Conservation (phyloP, 495 filamentous ascomycete genomes). For the Daldinia concentrica region DNA sequence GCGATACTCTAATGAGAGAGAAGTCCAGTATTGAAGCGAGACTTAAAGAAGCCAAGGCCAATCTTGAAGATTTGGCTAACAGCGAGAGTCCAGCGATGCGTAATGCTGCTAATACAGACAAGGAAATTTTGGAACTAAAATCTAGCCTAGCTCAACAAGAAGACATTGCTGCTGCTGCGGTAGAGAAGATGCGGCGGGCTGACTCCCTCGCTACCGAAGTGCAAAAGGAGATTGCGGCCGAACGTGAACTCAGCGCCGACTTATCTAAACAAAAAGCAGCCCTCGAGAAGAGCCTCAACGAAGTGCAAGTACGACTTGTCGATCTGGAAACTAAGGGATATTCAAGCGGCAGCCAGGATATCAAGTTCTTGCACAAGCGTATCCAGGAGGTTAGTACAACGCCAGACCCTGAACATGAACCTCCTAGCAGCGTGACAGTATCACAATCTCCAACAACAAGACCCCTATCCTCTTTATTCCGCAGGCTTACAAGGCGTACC, state of each 20-base stretch:
- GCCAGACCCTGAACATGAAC: conserved; percentile 21
- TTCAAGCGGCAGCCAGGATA: conserved; percentile 90
- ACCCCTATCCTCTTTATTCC: conserved; percentile 33
- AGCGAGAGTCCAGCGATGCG: conserved; percentile 90
- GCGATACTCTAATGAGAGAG: conserved; percentile 85
- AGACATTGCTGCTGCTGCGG: conserved; percentile 89
- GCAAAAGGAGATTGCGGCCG: conserved; percentile 92
- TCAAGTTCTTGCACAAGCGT: conserved; percentile 91
- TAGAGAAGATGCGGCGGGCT: conserved; percentile 98
- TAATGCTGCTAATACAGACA: conserved; percentile 89
- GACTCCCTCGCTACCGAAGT: conserved; percentile 88
- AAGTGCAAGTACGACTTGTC: conserved; percentile 87
- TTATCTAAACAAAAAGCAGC: conserved; percentile 92
- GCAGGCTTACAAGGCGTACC: conserved; percentile 38
- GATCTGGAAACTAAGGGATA: conserved; percentile 98
- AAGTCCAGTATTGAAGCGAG: conserved; percentile 89
- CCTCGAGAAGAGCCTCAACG: conserved; percentile 90
- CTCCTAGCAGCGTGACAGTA: neutral
- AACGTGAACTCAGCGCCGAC: conserved; percentile 82
- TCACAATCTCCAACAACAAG: conserved; percentile 21
- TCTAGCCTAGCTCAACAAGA: conserved; percentile 90
- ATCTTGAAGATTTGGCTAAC: conserved; percentile 88
- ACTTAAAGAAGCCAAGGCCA: conserved; percentile 86
- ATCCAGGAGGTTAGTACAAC: conserved; percentile 85
- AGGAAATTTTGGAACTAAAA: conserved; percentile 90